Evolutionary conservation across 768 basidiomycete species (phyloP).

Genomic region (Gautieria morchelliformis): DNA sequence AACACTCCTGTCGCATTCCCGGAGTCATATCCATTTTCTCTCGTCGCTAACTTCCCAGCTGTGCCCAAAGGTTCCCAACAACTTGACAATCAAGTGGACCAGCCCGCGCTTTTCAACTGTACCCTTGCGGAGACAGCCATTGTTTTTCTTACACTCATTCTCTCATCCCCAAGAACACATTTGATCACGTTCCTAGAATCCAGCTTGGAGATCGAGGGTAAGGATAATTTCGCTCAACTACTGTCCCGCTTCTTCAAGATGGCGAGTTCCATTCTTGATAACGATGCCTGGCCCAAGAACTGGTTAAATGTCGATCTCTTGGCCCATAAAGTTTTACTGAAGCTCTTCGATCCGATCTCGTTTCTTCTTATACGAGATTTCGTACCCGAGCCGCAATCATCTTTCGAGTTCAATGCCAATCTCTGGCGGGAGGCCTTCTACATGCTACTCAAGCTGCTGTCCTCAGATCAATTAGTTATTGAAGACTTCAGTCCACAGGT

Average conservation of each 20-base stretch:
- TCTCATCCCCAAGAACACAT: conserved; percentile 70
- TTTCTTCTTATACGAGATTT: conserved; percentile 72
- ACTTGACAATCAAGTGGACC: conserved; percentile 32
- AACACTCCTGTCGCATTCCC: conserved; percentile 78
- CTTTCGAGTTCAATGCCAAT: conserved; percentile 57
- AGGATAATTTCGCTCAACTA: conserved; percentile 61
- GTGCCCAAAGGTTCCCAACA: conserved; percentile 32
- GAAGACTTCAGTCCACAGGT: conserved; percentile 95
- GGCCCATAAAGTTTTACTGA: conserved; percentile 79
- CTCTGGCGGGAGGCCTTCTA: conserved; percentile 79
- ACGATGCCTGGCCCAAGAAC: conserved; percentile 79
- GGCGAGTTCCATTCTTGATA: conserved; percentile 68
- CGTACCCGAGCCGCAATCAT: conserved; percentile 57
- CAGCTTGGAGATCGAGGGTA: conserved; percentile 81
- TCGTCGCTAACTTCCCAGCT: conserved; percentile 56
- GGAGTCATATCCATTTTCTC: conserved; percentile 86
- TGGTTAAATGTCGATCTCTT: conserved; percentile 92
- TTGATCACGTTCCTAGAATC: conserved; percentile 72
- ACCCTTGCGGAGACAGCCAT: conserved; percentile 79
- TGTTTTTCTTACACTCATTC: conserved; percentile 71
- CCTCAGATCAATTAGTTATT: conserved; percentile 85
- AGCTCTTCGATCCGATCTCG: conserved; percentile 77
- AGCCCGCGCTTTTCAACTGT: conserved; percentile 53
- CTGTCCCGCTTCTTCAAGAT: conserved; percentile 77
- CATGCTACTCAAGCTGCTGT: conserved; percentile 75